These are phyloP conservation scores for Harringtonia aguacate DNA, from an alignment of 2,329 filamentous ascomycete genomes.

Conservation along the genomic window DNA sequence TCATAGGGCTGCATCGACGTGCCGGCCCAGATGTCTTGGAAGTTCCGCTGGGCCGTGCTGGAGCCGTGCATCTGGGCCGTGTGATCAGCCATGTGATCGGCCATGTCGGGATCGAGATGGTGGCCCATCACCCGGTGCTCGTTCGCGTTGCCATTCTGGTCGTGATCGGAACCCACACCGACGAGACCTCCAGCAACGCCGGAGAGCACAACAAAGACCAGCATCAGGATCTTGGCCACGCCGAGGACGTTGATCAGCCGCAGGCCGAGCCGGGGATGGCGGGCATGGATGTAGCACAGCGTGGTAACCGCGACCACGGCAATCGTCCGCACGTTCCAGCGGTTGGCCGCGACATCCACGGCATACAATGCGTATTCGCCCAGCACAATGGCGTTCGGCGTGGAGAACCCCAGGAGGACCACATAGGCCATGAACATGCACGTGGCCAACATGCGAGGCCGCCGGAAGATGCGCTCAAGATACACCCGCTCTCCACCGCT, in stretches of 20 bases:
- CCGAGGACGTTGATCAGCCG: conserved; percentile 37
- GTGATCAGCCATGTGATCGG: not conserved
- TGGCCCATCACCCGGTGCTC: conserved; percentile 1
- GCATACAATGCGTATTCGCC: conserved; percentile 40
- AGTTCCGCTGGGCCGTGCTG: conserved; percentile 27
- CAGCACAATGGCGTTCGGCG: conserved; percentile 40
- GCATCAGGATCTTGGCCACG: conserved; percentile 35
- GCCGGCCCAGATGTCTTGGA: conserved; percentile 26
- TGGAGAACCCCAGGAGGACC: conserved; percentile 37
- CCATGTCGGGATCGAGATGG: conserved; percentile 12
- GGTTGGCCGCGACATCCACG: conserved; percentile 23
- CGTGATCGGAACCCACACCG: conserved; percentile 17
- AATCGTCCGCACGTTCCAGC: conserved; percentile 38
- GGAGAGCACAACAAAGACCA: conserved; percentile 32
- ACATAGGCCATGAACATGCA: conserved; percentile 42
- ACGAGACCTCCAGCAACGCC: conserved; percentile 25
- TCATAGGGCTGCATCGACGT: conserved; percentile 28
- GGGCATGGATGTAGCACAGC: conserved; percentile 34
- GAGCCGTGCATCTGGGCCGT: not conserved
- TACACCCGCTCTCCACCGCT: conserved; percentile 42
- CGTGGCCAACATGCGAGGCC: conserved; percentile 39
- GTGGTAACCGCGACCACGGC: conserved; percentile 34
- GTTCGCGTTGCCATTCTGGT: not conserved
- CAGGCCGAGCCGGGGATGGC: conserved; percentile 33
- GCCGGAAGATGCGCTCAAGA: conserved; percentile 39